A percentile compares a stretch with the other conserved stretches of the same genome.
Evolutionary conservation across 805 yeast species (phyloP).

Genomic region (Candida methanosorbosa): DNA sequence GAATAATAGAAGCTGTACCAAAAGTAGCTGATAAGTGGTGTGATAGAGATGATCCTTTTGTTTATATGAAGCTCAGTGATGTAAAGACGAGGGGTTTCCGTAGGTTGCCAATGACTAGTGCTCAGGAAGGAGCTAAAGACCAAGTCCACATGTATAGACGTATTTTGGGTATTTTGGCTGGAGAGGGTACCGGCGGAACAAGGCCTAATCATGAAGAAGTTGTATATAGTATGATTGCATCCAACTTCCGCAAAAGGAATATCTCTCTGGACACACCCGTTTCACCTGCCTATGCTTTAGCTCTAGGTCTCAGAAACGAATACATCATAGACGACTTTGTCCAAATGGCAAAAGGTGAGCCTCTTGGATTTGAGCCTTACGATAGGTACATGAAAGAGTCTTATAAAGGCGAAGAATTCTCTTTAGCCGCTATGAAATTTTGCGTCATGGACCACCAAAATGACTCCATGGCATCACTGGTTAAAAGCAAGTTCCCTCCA

Average conservation of each 20-base stretch:
- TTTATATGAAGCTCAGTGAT: constrained; percentile 37
- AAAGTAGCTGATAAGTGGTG: constrained; percentile 15
- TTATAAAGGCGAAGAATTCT: background rate
- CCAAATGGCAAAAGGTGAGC: constrained; percentile 35
- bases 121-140: constrained; percentile 37
- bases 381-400: constrained; percentile 20
- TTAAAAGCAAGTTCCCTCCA: constrained; percentile 2
- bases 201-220: constrained; percentile 2
- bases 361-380: constrained; percentile 31
- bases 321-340: constrained; percentile 33
- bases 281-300: constrained; percentile 28
- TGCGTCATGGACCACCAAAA: too few species aligned
- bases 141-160: constrained; percentile 55
- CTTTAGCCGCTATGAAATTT: background rate
- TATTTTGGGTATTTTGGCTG: constrained; percentile 32
- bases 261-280: constrained; percentile 42
- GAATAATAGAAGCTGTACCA: background rate
- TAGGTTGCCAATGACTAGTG: constrained; percentile 43
- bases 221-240: constrained; percentile 34
- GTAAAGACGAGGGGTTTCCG: constrained; percentile 49
- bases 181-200: constrained; percentile 2
- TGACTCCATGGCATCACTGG: background rate
- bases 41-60: constrained; percentile 13
- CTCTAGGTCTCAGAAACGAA: constrained; percentile 28
- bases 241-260: constrained; percentile 38